Percentiles rank a stretch among this genome's conserved stretches.
Conservation (phyloP, 768 basidiomycete genomes). For the Suillus tomentosus region DNA sequence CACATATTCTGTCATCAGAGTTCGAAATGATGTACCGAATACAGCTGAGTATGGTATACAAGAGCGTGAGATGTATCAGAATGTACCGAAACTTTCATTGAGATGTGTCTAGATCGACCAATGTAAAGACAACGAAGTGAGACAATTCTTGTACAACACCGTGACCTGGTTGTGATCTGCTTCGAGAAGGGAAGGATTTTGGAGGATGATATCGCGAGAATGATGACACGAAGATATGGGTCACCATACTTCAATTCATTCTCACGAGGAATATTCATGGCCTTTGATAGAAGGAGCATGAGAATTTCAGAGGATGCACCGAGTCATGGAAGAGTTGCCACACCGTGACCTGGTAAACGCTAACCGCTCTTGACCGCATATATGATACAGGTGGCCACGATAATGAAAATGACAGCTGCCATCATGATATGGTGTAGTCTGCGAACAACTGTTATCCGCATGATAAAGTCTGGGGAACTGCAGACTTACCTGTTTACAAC, state of each 20-base stretch:
- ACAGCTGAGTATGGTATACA: not conserved
- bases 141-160: not conserved
- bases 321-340: not conserved
- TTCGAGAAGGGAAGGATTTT: not conserved
- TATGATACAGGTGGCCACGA: constrained; percentile 54
- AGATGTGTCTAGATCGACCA: not conserved
- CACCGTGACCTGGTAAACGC: constrained; percentile 4
- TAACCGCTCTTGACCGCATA: constrained; percentile 40
- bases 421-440: constrained; percentile 58
- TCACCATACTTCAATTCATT: not conserved
- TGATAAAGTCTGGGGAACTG: constrained; percentile 9
- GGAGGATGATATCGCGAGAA: not conserved
- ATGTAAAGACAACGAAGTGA: not conserved
- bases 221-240: not conserved
- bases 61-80: constrained; percentile 7
- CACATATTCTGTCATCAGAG: constrained; percentile 3
- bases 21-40: not conserved
- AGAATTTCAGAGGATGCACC: not conserved
- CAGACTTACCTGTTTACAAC: constrained; percentile 55
- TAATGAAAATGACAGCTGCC: constrained; percentile 45
- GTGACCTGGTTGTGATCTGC: not conserved
- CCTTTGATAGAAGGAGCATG: constrained; percentile 3
- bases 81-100: not conserved
- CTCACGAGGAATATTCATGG: not conserved
- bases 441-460: constrained; percentile 3